Base-by-base conservation (phyloP, 768 basidiomycete species). In the Cantharellus cinnabarinus region DNA sequence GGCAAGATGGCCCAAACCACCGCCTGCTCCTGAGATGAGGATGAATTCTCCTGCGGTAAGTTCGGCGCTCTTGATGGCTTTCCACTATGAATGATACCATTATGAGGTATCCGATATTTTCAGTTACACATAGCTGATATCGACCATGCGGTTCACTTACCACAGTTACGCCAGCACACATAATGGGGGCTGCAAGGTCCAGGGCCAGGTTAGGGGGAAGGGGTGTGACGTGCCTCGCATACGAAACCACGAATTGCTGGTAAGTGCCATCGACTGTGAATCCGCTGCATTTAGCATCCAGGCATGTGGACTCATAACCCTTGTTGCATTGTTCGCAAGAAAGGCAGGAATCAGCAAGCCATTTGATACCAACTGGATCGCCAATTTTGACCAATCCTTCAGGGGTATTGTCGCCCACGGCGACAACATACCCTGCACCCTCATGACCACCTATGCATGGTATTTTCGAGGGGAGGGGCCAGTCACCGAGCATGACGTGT, bases 201-300 rank as follows among this genome's bases (percentile, higher is more conserved):
- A 75, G 65, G 50, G 69, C 66, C 35, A 78, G 62, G 3, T 68
- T 71, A 0, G 83, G 77, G 3, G 90, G 90, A 64, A 93, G 89
- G 3, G 80, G 82, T 3, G 89, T 89, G 48, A 93, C 82, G 62
- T 77, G 76, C 59, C 78, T 72, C 20, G 82, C 79, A 68, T 72
- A 89, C 1, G 84, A 83, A n/a, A 82, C 75, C 75, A 77, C 58
- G 59, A 63, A 58, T 55, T 63, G 69, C 56, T 66, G 65, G 73
- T 89, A 90, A 3, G 83, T 84, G 58, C 89, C 89, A 63, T 89
- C 80, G 55, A 82, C 75, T 41, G 75, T 80, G 71, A 81, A 86
- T 2, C 90, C 89, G 56, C 79, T 81, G 56, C 78, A 64, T 64
- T 79, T 72, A 14, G 73, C 79, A 4, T 80, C 68, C 14, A 68